A percentile compares a stretch with the other conserved stretches of the same genome.
Conservation (phyloP, 345 rosid species). For the Punica granatum region DNA sequence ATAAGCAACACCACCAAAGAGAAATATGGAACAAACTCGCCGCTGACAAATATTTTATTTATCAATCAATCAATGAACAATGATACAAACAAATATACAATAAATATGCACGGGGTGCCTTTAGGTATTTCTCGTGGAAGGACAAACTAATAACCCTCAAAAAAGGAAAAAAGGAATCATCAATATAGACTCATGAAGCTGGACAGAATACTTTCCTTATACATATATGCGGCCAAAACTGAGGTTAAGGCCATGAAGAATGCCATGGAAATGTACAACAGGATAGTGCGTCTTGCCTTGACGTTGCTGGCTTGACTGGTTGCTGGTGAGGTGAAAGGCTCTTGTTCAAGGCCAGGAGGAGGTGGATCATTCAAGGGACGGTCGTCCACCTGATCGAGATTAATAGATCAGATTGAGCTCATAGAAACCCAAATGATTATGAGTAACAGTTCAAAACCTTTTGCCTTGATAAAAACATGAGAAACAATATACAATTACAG, state of each 20-base stretch:
- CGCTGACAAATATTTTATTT: too few relatives aligned
- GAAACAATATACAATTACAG: background rate
- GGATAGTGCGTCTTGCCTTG: conserved; percentile 4
- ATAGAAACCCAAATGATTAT: background rate
- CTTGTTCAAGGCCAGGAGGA: conserved; percentile 1
- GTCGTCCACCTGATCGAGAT: conserved; percentile 30
- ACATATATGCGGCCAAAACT: conserved; percentile 8
- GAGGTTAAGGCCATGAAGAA: conserved; percentile 21
- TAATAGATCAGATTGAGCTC: background rate
- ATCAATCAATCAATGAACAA: background rate
- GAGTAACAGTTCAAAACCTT: background rate
- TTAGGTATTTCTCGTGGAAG: background rate
- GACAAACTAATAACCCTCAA: background rate
- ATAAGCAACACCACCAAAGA: too few relatives aligned
- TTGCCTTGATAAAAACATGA: background rate
- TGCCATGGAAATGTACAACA: conserved; percentile 3
- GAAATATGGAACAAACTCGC: background rate
- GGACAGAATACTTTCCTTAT: conserved; percentile 7
- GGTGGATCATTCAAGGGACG: conserved; percentile 9
- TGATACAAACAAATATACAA: conserved; percentile 1
- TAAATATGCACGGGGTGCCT: background rate
- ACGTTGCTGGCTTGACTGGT: background rate
- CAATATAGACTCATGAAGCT: conserved; percentile 12
- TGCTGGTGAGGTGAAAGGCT: conserved; percentile 8
- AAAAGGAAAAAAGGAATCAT: background rate